Evolutionary conservation across 108 stramenopile species (phyloP), one percentile per base, ranked within the genome.

Genomic region (Cyclotella atomus): DNA sequence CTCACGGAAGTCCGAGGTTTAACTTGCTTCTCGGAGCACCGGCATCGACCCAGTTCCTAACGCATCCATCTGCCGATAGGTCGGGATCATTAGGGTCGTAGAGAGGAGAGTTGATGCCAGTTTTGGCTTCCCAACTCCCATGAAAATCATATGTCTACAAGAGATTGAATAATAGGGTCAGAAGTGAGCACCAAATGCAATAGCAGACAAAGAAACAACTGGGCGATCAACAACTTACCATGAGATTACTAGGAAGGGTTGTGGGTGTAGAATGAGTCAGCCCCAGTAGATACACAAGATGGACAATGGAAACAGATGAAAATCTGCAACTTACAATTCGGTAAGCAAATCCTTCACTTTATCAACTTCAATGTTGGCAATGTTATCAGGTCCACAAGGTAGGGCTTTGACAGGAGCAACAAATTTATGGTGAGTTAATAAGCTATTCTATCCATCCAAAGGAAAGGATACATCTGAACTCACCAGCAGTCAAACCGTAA

Each of bases 61-160:
- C 71, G 52, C 76, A 77, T 10, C 71, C 65, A 43, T 77, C 57
- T 9, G 72, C 62, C 1, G 41, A 56, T 5, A 65, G 35, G 32
- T 45, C 68, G 32, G 38, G 27, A 27, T 54, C 47, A 3, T 28
- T 20, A 16, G 33, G 53, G 41, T 78, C 72, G 25, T 62, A 70
- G 25, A 81, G 41, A 12, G 79, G 75, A 19, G 75, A 69, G 38
- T 81, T 81, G 0, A 55, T 28, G 17, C 76, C 81, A n/a, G 81
- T 82, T 24, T 46, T 47, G 7, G 57, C 49, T 25, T 38, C 43
- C 79, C 74, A 75, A 15, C 21, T 28, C 3, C 73, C 69, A 35
- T 61, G 36, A 3, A 63, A 63, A 38, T 55, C 38, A n/a, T n/a
- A 21, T 61, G 33, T 33, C n/a, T 12, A 41, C 7, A 12, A 36